These are phyloP conservation scores for Bertia moriformis DNA, from an alignment of 2,329 filamentous ascomycete genomes.

Conservation along the genomic window DNA sequence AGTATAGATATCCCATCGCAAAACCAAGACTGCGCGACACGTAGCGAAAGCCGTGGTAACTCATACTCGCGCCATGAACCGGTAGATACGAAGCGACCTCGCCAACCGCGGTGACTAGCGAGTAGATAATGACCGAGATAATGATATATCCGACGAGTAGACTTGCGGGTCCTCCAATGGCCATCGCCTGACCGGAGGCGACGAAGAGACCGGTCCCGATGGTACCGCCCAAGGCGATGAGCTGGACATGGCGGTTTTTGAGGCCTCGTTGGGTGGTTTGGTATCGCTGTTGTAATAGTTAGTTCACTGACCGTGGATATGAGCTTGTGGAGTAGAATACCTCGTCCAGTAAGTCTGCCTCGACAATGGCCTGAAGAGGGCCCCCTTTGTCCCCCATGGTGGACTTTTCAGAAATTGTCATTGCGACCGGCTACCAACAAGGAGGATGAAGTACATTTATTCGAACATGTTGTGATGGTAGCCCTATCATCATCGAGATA, in stretches of 20 bases:
- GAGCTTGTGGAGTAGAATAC: too few species aligned
- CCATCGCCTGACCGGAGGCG: slow-evolving; percentile 18
- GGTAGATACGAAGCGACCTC: slow-evolving; percentile 7
- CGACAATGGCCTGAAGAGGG: background rate
- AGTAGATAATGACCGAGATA: slow-evolving; percentile 5
- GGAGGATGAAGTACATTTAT: too few species aligned
- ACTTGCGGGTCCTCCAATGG: slow-evolving; percentile 12
- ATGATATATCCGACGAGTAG: slow-evolving; percentile 10
- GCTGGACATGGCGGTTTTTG: background rate
- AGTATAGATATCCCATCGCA: slow-evolving; percentile 45
- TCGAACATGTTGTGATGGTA: too few species aligned
- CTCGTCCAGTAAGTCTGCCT: too few species aligned
- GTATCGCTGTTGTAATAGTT: background rate
- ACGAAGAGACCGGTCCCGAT: slow-evolving; percentile 25
- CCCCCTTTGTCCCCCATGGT: background rate
- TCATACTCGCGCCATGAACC: slow-evolving; percentile 4
- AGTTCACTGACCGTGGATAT: too few species aligned
- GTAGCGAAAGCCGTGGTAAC: slow-evolving; percentile 8
- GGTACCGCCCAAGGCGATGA: slow-evolving; percentile 10
- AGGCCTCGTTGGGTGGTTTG: background rate
- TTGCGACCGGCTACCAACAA: too few species aligned
- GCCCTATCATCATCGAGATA: too few species aligned
- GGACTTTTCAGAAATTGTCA: too few species aligned
- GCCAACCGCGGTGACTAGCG: slow-evolving; percentile 6
- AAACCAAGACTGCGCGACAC: slow-evolving; percentile 32